phyloP scores from a whole-genome alignment of 2,329 filamentous ascomycete genomes.

The Talaromyces sp. region DNA sequence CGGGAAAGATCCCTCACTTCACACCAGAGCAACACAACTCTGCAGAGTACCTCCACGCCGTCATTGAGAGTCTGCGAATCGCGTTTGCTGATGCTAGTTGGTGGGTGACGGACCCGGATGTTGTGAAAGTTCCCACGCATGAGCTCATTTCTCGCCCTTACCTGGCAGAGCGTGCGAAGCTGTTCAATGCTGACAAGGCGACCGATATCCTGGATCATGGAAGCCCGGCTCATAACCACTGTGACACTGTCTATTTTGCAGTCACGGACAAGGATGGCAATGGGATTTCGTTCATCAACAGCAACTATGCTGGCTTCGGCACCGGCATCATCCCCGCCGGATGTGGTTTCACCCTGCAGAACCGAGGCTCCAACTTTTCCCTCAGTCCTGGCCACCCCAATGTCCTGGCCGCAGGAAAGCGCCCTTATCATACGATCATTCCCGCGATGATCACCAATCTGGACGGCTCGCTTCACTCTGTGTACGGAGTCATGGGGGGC shows the following conservation, averaged over 20 bases:
- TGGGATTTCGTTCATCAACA: slow-evolving; percentile 94
- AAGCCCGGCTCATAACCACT: slow-evolving; percentile 76
- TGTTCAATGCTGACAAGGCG: slow-evolving; percentile 54
- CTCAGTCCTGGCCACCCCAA: slow-evolving; percentile 70
- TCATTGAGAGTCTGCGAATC: slow-evolving; percentile 83
- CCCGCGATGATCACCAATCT: slow-evolving; percentile 81
- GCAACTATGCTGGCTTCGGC: slow-evolving; percentile 82
- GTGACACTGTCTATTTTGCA: slow-evolving; percentile 92
- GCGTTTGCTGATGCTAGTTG: slow-evolving; percentile 85
- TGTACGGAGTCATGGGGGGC: slow-evolving; percentile 95
- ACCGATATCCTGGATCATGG: slow-evolving; percentile 60
- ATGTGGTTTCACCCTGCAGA: slow-evolving; percentile 91
- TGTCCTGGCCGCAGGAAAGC: slow-evolving; percentile 69
- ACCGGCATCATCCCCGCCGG: slow-evolving; percentile 77
- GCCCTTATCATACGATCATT: slow-evolving; percentile 97
- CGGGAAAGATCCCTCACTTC: slow-evolving; percentile 70
- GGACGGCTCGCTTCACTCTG: slow-evolving; percentile 71
- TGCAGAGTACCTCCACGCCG: slow-evolving; percentile 71
- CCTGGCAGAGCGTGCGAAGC: slow-evolving; percentile 62
- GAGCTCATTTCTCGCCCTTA: slow-evolving; percentile 69
- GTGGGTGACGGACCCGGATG: slow-evolving; percentile 82
- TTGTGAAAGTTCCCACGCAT: slow-evolving; percentile 62
- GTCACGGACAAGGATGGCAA: slow-evolving; percentile 79
- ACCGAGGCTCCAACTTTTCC: slow-evolving; percentile 82
- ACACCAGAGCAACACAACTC: slow-evolving; percentile 71